Evolutionary conservation across 805 yeast genomes (phyloP).

Genomic region (Candida maltosa): DNA sequence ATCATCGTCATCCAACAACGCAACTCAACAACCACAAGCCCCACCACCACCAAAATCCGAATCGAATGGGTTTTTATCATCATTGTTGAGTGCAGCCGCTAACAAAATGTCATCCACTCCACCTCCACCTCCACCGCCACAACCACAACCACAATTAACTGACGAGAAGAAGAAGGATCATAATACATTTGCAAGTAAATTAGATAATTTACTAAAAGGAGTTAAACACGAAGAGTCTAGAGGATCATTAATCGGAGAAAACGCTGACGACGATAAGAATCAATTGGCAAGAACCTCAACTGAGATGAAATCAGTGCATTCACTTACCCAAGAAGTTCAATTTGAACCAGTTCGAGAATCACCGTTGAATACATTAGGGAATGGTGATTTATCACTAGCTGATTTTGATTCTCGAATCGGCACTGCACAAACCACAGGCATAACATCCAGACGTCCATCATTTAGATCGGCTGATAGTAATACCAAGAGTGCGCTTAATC

Average conservation of each 20-base stretch:
- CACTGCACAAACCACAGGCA: constrained; percentile 2
- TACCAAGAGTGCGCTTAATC: constrained; percentile 12
- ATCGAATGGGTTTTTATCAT: constrained; percentile 36
- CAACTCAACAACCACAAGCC: not conserved
- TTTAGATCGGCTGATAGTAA: constrained; percentile 3
- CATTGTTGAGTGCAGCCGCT: constrained; percentile 42
- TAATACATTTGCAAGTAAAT: constrained; percentile 18
- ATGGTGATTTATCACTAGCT: constrained; percentile 37
- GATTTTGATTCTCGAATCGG: constrained; percentile 11
- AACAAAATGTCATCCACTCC: constrained; percentile 7
- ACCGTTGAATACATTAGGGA: constrained; percentile 46
- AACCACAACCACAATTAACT: constrained; percentile 6
- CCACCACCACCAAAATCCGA: constrained; percentile 7
- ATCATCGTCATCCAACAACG: not conserved
- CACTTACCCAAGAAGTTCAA: constrained; percentile 30
- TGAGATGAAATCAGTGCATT: constrained; percentile 2
- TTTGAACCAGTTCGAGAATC: constrained; percentile 48
- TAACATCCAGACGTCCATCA: constrained; percentile 5
- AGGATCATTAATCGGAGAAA: constrained; percentile 1
- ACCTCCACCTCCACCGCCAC: not conserved
- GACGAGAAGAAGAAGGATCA: constrained; percentile 11
- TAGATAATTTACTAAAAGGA: constrained; percentile 22
- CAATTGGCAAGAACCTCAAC: not conserved
- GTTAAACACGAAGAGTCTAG: constrained; percentile 10
- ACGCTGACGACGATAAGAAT: not conserved